A percentile compares a stretch with the other conserved stretches of the same genome.
These are phyloP conservation scores for Leptographium flavum DNA, from an alignment of 2,329 filamentous ascomycete species.

Conservation along the genomic window DNA sequence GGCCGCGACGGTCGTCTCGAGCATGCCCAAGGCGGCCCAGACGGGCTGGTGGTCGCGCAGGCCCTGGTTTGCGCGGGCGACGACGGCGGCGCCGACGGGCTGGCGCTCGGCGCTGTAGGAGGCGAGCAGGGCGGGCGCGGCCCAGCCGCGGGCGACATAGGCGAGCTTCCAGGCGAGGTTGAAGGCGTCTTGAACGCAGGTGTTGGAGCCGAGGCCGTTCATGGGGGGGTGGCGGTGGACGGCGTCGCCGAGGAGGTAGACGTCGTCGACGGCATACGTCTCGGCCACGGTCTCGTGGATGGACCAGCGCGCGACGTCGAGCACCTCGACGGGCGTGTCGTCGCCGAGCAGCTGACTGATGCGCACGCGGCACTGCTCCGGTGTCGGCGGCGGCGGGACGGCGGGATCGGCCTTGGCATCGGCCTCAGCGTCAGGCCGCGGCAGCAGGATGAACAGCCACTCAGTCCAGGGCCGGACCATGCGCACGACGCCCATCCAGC, in stretches of 20 bases:
- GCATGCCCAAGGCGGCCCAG: conserved; percentile 30
- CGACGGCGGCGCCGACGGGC: conserved; percentile 31
- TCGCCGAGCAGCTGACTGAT: conserved; percentile 40
- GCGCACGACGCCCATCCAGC: conserved; percentile 32
- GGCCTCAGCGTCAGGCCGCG: conserved; percentile 31
- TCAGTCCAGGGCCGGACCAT: conserved; percentile 52
- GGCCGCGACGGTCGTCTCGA: conserved; percentile 22
- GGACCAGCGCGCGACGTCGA: conserved; percentile 41
- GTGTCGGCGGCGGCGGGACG: conserved; percentile 4
- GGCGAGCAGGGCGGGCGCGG: conserved; percentile 23
- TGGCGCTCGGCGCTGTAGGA: conserved; percentile 32
- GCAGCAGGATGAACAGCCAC: conserved; percentile 44
- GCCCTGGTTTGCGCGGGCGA: conserved; percentile 42
- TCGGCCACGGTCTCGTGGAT: conserved; percentile 49
- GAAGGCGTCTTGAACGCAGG: conserved; percentile 41
- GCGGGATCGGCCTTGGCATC: too few relatives aligned
- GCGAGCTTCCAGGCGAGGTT: conserved; percentile 42
- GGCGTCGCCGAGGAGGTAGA: conserved; percentile 33
- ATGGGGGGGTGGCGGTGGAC: conserved; percentile 43
- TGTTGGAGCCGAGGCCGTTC: conserved; percentile 43
- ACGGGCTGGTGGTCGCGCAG: conserved; percentile 34
- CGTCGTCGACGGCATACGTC: conserved; percentile 25
- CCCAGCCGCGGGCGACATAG: conserved; percentile 24
- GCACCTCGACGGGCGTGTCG: conserved; percentile 33
- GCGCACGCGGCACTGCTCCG: conserved; percentile 11